Evolutionary conservation across 2,329 filamentous ascomycete species (phyloP), one percentile per base, ranked within the genome.

Genomic region (Triangularia setosa): DNA sequence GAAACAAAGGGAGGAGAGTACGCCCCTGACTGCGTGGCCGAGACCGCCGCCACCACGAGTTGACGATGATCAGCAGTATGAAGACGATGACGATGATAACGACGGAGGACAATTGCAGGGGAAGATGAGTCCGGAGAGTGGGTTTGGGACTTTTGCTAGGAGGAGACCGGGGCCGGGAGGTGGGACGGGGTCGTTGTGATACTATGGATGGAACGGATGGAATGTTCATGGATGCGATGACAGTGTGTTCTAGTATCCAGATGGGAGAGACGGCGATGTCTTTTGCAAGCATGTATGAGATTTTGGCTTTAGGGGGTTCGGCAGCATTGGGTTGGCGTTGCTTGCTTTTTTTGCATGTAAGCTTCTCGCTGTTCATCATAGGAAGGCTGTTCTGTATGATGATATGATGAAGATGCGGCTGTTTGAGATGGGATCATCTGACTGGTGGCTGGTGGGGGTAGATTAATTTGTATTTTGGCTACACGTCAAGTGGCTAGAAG

Each of bases 1-100:
- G 1, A 85, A 85, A 69, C 82, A 79, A 1, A 85, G 83, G 69
- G 79, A 79, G n/a, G 52, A 12, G n/a, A 14, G 23, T 5, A 24
- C 4, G 12, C 23, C 7, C 9, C 25, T 25, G 18, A 23, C 21
- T 7, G 18, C 48, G 12, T 4, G 4, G 9, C 35, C 3, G 9
- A 11, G 14, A n/a, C 18, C 40, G n/a, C 40, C 40, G 7, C n/a
- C 40, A 18, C 40, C 18, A 11, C n/a, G 8, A 6, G 40, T 48
- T 28, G 56, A 58, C 14, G 40, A 27, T 11, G 75, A 74, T 30
- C 76, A 75, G 44, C 62, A 69, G 0, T 66, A 63, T n/a, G 58
- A 28, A n/a, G 58, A 63, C 30, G 57, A 67, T 60, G 28, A 56
- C 1, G 62, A 28, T 5, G 58, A 60, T 30, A 40, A 27, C 11